These are phyloP conservation scores for Populus pruinosa DNA, from an alignment of 345 rosid genomes.

Conservation along the genomic window DNA sequence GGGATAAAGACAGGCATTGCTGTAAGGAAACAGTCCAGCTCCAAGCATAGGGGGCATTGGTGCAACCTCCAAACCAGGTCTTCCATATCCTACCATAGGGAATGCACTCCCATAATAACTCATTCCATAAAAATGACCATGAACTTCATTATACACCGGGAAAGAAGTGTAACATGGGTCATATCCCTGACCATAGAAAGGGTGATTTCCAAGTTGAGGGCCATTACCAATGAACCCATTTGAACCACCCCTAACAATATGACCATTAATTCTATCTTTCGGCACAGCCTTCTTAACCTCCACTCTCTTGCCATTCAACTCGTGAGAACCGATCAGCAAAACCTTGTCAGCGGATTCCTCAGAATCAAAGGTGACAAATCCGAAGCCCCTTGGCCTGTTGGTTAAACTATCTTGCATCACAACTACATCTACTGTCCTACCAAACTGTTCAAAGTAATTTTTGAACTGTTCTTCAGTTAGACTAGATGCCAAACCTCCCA, in stretches of 20 bases:
- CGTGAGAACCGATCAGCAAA: slow-evolving; percentile 56
- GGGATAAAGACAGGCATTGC: slow-evolving; percentile 26
- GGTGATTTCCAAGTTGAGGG: slow-evolving; percentile 27
- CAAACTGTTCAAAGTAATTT: slow-evolving; percentile 69
- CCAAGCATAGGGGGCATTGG: slow-evolving; percentile 37
- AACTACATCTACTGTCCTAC: slow-evolving; percentile 70
- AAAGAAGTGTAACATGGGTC: slow-evolving; percentile 29
- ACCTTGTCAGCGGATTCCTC: slow-evolving; percentile 71
- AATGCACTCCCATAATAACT: slow-evolving; percentile 35
- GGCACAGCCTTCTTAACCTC: slow-evolving; percentile 89
- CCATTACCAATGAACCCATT: slow-evolving; percentile 10
- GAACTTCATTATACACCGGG: slow-evolving; percentile 29
- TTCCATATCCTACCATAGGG: slow-evolving; percentile 32
- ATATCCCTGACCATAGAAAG: slow-evolving; percentile 31
- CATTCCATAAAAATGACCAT: slow-evolving; percentile 33
- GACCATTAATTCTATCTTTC: slow-evolving; percentile 51
- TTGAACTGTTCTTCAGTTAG: slow-evolving; percentile 64
- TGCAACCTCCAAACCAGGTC: slow-evolving; percentile 25
- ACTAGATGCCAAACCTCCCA: slow-evolving; percentile 71
- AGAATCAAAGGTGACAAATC: slow-evolving; percentile 68
- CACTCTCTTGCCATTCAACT: slow-evolving; percentile 56
- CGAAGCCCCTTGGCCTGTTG: slow-evolving; percentile 81
- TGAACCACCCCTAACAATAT: slow-evolving; percentile 8
- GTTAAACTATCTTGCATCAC: slow-evolving; percentile 74
- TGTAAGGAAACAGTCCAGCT: slow-evolving; percentile 30